These are phyloP conservation scores for Pythium monospermum DNA, from an alignment of 352 stramenopile species.

Conservation along the genomic window DNA sequence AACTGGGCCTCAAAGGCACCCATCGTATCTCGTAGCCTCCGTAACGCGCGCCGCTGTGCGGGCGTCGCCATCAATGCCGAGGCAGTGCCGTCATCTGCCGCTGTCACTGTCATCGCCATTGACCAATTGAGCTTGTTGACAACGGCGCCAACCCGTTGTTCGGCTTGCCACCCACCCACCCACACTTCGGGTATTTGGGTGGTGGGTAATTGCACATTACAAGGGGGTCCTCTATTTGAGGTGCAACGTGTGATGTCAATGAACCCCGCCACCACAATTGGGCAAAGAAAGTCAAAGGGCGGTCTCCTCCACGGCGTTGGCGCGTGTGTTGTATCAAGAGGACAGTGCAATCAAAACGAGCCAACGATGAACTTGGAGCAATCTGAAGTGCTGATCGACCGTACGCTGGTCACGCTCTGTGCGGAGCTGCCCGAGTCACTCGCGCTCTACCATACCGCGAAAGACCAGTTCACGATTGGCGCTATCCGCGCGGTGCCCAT, in stretches of 20 bases:
- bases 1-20: slow-evolving; percentile 68
- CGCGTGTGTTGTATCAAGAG: no score
- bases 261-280: no score
- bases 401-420: slow-evolving; percentile 73
- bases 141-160: slow-evolving; percentile 2
- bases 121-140: slow-evolving; percentile 6
- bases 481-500: slow-evolving; percentile 51
- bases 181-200: background rate
- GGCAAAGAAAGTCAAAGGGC: no score
- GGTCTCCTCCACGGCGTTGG: no score
- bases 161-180: slow-evolving; percentile 12
- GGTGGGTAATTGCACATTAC: slow-evolving; percentile 2
- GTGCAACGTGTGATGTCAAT: no score
- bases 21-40: slow-evolving; percentile 50
- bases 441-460: slow-evolving; percentile 67
- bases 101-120: slow-evolving; percentile 7
- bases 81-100: background rate
- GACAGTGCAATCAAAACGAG: no score
- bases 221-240: background rate
- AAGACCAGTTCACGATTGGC: slow-evolving; percentile 57
- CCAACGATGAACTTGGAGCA: slow-evolving; percentile 69
- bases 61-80: background rate
- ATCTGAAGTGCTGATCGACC: slow-evolving; percentile 66
- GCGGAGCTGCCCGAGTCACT: slow-evolving; percentile 71
- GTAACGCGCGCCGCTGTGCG: slow-evolving; percentile 24